Evolutionary conservation across 148 eudicot species (phyloP).

Genomic region (Drosera capensis): DNA sequence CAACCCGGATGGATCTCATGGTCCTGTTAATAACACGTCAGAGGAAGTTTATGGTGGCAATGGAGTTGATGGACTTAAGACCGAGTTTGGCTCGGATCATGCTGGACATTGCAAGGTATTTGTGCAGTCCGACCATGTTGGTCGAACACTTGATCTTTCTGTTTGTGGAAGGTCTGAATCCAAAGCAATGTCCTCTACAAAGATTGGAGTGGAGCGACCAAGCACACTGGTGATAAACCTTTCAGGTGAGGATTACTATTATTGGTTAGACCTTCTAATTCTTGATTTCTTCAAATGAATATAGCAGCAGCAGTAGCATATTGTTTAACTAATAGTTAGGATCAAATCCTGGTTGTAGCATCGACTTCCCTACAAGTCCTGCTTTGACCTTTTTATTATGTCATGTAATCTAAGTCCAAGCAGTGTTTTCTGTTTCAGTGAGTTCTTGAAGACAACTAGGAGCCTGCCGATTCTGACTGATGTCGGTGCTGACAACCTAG

Average conservation of each 20-base stretch:
- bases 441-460: constrained; percentile 7
- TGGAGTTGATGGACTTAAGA: neutral
- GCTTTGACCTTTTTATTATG: neutral
- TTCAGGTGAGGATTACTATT: constrained; percentile 5
- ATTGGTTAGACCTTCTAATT: neutral
- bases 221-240: neutral
- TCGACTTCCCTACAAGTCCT: neutral
- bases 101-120: constrained; percentile 51
- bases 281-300: neutral
- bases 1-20: neutral
- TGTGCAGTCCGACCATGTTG: constrained; percentile 48
- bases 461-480: constrained; percentile 4
- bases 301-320: neutral
- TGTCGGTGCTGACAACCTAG: constrained; percentile 4
- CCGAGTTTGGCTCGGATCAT: constrained; percentile 22
- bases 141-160: constrained; percentile 23
- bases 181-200: constrained; percentile 8
- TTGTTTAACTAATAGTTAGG: no score
- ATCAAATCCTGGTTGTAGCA: no score
- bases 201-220: neutral
- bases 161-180: constrained; percentile 16
- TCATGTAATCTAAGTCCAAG: neutral
- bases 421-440: neutral
- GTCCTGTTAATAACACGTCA: neutral
- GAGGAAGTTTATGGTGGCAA: neutral